A percentile compares a stretch with the other conserved stretches of the same genome.
Conservation (phyloP, 1,139 yeast species). For the Hemisphaericaspora xylofermentans region DNA sequence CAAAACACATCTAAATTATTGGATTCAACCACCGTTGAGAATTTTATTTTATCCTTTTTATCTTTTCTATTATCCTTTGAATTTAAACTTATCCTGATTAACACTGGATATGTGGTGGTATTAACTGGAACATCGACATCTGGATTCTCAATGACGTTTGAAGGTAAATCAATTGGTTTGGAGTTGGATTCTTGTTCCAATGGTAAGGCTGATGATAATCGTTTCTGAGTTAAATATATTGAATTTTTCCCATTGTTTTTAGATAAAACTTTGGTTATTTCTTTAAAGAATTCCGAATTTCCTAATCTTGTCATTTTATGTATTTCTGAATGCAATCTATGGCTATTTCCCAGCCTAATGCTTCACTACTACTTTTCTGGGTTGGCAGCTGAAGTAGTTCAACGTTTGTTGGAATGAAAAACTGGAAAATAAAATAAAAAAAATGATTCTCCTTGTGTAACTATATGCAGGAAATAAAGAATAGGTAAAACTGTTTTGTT, state of each 20-base stretch:
- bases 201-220: slow-evolving; percentile 32
- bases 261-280: slow-evolving; percentile 28
- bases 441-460: too few relatives aligned
- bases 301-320: slow-evolving; percentile 36
- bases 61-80: slow-evolving; percentile 40
- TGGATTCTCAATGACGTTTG: slow-evolving; percentile 30
- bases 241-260: slow-evolving; percentile 40
- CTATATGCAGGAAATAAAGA: too few relatives aligned
- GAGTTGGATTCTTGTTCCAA: slow-evolving; percentile 5
- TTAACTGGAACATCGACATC: slow-evolving; percentile 14
- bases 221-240: slow-evolving; percentile 44
- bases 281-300: slow-evolving; percentile 37
- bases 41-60: slow-evolving; percentile 48
- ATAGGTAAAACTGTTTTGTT: too few relatives aligned
- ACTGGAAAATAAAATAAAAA: too few relatives aligned
- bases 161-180: slow-evolving; percentile 30
- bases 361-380: too few relatives aligned
- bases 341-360: too few relatives aligned
- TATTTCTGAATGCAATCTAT: neutral
- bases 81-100: slow-evolving; percentile 57
- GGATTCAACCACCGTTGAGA: slow-evolving; percentile 64
- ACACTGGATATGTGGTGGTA: slow-evolving; percentile 40
- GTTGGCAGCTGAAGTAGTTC: too few relatives aligned
- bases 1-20: slow-evolving; percentile 64
- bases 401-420: too few relatives aligned